Evolutionary conservation across 148 eudicot genomes (phyloP), one percentile per base, ranked within the genome.

Genomic region (Amaranthus palmeri): DNA sequence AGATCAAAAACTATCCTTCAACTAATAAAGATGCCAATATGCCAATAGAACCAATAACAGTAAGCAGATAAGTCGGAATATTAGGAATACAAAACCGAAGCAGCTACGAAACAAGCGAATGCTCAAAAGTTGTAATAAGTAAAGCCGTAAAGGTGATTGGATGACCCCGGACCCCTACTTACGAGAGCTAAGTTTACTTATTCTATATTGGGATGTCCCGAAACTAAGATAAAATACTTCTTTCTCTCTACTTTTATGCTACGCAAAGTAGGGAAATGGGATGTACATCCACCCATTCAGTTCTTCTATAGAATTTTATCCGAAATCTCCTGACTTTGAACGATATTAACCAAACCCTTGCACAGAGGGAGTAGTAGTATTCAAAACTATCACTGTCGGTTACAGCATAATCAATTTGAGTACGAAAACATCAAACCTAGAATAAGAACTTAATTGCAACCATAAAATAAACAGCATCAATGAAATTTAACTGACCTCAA

Each of bases 41-140:
- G 40, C 53, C 56, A 42, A 41, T 45, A 42, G 52, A 68, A 60
- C 73, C 63, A 53, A 61, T 18, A 58, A 63, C 14, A 42, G 10
- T 13, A 41, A 60, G 8, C 49, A 14, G 50, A 75, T 59, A 51
- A 61, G 59, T 67, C 5, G 68, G 65, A 4, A 61, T 61, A 69
- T 12, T 2, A 15, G 41, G n/a, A 46, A 9, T 54, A 49, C 54
- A 69, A 43, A 45, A 25, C 36, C 12, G 14, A 54, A 65, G 63
- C 45, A 57, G 18, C 55, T 17, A 18, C 12, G 17, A 43, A 44
- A 62, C 67, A 44, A 1, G 17, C 14, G 4, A 14, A 62, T 43
- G 14, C 13, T 11, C 18, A 8, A 14, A 46, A 65, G 10, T 61
- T 61, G 15, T 41, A 40, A n/a, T 8, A 46, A 43, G 50, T 6